These are phyloP conservation scores for Elsinoe batatas DNA, from an alignment of 2,329 filamentous ascomycete species.

Conservation along the genomic window DNA sequence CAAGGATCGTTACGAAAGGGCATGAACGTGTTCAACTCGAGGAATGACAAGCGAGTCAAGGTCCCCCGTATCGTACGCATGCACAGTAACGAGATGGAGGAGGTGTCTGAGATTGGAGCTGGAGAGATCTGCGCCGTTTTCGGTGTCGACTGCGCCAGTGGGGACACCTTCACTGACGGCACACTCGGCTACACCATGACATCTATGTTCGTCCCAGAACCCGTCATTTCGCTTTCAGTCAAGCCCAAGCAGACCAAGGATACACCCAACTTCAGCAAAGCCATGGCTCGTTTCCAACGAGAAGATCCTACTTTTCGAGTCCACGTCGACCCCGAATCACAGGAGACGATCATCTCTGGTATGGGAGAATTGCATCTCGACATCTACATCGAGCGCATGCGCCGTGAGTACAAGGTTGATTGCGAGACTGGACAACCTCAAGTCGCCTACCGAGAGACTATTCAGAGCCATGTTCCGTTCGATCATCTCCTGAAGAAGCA, in stretches of 20 bases:
- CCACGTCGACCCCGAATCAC: conserved; percentile 79
- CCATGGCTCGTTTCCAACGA: conserved; percentile 96
- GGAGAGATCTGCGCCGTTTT: conserved; percentile 99
- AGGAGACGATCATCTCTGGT: conserved; percentile 95
- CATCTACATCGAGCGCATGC: conserved; percentile 95
- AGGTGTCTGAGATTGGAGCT: conserved; percentile 81
- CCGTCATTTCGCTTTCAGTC: conserved; percentile 96
- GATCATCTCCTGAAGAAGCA: conserved; percentile 94
- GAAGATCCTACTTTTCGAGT: conserved; percentile 98
- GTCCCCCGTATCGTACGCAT: conserved; percentile 96
- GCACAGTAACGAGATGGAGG: conserved; percentile 99
- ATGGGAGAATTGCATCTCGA: conserved; percentile 97
- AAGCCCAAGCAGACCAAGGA: conserved; percentile 91
- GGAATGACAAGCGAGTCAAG: conserved; percentile 91
- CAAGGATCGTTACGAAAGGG: conserved; percentile 86
- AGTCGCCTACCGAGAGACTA: conserved; percentile 93
- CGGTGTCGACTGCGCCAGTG: conserved; percentile 92
- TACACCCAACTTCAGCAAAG: conserved; percentile 90
- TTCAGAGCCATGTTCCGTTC: conserved; percentile 69
- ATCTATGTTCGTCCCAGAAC: conserved; percentile 95
- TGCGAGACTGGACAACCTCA: conserved; percentile 93
- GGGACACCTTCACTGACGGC: conserved; percentile 96
- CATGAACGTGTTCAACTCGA: conserved; percentile 83
- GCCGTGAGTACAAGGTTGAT: conserved; percentile 92
- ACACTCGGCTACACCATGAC: conserved; percentile 88